Conservation (phyloP, 176 grass and related monocot genomes). For the Juncus inflexus region DNA sequence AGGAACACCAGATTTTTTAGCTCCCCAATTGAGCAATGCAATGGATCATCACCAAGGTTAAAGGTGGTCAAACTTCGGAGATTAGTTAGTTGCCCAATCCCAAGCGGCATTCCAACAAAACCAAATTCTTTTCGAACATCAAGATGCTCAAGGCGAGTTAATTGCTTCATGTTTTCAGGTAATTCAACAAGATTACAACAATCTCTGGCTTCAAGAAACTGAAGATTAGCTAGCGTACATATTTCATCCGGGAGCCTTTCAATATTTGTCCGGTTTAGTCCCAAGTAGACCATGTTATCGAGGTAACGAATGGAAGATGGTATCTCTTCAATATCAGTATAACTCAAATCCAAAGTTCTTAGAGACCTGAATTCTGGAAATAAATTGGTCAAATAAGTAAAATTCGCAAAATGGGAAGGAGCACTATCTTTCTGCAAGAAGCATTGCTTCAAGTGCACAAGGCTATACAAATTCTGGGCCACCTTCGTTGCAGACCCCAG, state of each 20-base stretch:
- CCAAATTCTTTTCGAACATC: conserved; percentile 19
- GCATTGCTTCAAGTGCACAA: background rate
- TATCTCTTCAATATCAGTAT: conserved; percentile 21
- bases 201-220: conserved; percentile 27
- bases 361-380: conserved; percentile 18
- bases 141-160: conserved; percentile 5
- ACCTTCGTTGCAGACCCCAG: conserved; percentile 7
- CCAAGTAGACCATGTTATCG: conserved; percentile 25
- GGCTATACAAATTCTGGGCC: background rate
- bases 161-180: background rate
- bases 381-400: conserved; percentile 27
- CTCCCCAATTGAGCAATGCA: conserved; percentile 22
- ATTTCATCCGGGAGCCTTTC: conserved; percentile 19
- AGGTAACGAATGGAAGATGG: conserved; percentile 27
- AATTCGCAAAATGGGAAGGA: conserved; percentile 13
- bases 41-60: background rate
- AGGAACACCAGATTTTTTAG: conserved; percentile 23
- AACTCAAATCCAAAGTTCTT: conserved; percentile 35
- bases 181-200: conserved; percentile 27
- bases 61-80: conserved; percentile 28
- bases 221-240: conserved; percentile 19
- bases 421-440: conserved; percentile 1
- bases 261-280: conserved; percentile 33
- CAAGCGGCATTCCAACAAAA: conserved; percentile 27
- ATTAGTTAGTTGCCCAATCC: conserved; percentile 22